These are phyloP conservation scores for Cladosporium sp. DNA, from an alignment of 2,329 filamentous ascomycete species.

Conservation along the genomic window DNA sequence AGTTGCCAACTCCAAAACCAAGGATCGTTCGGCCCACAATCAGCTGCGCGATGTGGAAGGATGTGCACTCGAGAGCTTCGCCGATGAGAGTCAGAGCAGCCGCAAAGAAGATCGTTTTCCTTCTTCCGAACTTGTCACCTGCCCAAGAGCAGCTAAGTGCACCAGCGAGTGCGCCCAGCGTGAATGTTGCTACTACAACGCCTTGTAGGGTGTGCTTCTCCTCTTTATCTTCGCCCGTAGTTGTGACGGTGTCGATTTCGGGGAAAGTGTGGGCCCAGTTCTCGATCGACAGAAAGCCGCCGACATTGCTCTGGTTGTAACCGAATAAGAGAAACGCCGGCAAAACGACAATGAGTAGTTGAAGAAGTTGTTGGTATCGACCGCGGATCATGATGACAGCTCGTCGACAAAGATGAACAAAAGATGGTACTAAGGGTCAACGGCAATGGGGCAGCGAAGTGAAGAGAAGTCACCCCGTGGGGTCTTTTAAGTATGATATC, in stretches of 20 bases:
- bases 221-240: constrained; percentile 37
- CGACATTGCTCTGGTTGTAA: constrained; percentile 50
- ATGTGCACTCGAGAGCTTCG: constrained; percentile 41
- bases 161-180: constrained; percentile 44
- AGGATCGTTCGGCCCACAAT: constrained; percentile 43
- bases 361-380: constrained; percentile 11
- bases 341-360: constrained; percentile 35
- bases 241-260: constrained; percentile 42
- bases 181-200: constrained; percentile 41
- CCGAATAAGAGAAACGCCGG: constrained; percentile 48
- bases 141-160: constrained; percentile 41
- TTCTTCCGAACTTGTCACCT: constrained; percentile 45
- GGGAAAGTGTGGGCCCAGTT: constrained; percentile 45
- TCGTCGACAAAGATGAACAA: no score
- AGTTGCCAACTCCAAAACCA: constrained; percentile 41
- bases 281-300: constrained; percentile 40
- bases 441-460: no score
- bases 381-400: no score
- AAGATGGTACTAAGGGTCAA: no score
- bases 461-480: no score
- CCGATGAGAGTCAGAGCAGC: constrained; percentile 40
- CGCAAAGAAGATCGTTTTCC: constrained; percentile 41
- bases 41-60: constrained; percentile 43
- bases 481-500: no score
- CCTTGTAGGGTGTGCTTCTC: constrained; percentile 44